Conservation (phyloP, 305 asterid genomes). For the Ilex paraguariensis region DNA sequence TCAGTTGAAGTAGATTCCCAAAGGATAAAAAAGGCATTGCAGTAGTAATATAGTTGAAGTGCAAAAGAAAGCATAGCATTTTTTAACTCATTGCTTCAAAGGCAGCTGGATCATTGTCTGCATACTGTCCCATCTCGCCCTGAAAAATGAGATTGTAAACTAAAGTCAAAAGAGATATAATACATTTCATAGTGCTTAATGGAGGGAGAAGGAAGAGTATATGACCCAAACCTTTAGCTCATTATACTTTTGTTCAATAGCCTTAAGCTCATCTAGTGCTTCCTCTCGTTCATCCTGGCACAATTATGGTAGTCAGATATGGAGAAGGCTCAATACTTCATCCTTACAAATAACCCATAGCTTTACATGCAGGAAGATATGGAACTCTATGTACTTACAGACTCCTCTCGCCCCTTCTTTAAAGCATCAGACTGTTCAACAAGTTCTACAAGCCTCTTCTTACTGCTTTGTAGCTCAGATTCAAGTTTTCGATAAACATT, state of each 20-base stretch:
- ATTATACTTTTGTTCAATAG: too few relatives aligned
- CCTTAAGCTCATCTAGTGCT: slow-evolving; percentile 56
- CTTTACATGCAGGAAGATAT: neutral
- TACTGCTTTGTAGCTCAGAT: slow-evolving; percentile 17
- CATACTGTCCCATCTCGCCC: too few relatives aligned
- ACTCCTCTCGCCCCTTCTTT: slow-evolving; percentile 91
- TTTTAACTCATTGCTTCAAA: too few relatives aligned
- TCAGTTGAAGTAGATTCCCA: slow-evolving; percentile 24
- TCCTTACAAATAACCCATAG: neutral
- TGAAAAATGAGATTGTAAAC: too few relatives aligned
- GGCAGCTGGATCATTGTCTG: too few relatives aligned
- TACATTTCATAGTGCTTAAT: too few relatives aligned
- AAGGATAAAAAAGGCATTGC: too few relatives aligned
- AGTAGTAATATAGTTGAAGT: too few relatives aligned
- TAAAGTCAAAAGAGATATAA: too few relatives aligned
- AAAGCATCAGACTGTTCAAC: slow-evolving; percentile 60
- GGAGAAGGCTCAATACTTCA: too few relatives aligned
- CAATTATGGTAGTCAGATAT: neutral
- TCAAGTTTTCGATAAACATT: slow-evolving; percentile 55
- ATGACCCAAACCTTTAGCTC: neutral
- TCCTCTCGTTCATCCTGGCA: slow-evolving; percentile 74
- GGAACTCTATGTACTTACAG: slow-evolving; percentile 41
- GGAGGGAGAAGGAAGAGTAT: too few relatives aligned
- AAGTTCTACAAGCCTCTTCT: slow-evolving; percentile 59
- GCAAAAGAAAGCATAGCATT: too few relatives aligned